phyloP scores from a whole-genome alignment of 148 eudicot genomes.

The Dianthus caryophyllus region DNA sequence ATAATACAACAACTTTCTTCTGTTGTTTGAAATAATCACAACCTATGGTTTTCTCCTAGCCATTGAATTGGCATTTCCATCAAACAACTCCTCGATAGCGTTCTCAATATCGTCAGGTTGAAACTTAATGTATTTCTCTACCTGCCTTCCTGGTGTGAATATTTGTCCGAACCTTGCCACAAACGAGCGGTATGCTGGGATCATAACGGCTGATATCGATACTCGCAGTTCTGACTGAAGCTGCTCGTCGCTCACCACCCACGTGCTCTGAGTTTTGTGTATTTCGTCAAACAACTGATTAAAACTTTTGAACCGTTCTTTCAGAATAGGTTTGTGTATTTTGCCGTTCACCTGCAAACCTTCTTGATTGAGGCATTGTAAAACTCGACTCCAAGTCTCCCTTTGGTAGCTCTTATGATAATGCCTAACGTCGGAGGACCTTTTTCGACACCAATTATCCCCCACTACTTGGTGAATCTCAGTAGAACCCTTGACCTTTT shows the following conservation, averaged over 20 bases:
- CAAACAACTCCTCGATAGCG: constrained; percentile 71
- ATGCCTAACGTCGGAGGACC: constrained; percentile 35
- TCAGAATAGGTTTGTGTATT: constrained; percentile 60
- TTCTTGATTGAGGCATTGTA: constrained; percentile 53
- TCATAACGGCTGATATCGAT: constrained; percentile 75
- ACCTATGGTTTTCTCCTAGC: constrained; percentile 44
- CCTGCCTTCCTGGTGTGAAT: constrained; percentile 79
- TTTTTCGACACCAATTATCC: constrained; percentile 36
- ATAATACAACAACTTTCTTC: neutral
- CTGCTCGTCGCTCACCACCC: constrained; percentile 94
- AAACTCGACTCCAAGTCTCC: constrained; percentile 63
- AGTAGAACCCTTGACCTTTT: constrained; percentile 33
- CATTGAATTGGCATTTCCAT: constrained; percentile 50
- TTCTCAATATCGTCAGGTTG: constrained; percentile 88
- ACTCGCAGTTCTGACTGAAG: constrained; percentile 89
- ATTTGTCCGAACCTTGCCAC: constrained; percentile 59
- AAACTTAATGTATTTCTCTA: constrained; percentile 77
- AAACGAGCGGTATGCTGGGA: constrained; percentile 78
- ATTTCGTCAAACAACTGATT: constrained; percentile 77
- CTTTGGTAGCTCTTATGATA: constrained; percentile 44
- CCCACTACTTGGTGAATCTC: constrained; percentile 38
- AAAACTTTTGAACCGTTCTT: constrained; percentile 82
- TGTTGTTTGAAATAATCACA: neutral
- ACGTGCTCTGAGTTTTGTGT: constrained; percentile 56
- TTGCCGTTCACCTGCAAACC: constrained; percentile 69